These are phyloP conservation scores for Phytopythium mirpurense DNA, from an alignment of 352 stramenopile species.

Conservation along the genomic window DNA sequence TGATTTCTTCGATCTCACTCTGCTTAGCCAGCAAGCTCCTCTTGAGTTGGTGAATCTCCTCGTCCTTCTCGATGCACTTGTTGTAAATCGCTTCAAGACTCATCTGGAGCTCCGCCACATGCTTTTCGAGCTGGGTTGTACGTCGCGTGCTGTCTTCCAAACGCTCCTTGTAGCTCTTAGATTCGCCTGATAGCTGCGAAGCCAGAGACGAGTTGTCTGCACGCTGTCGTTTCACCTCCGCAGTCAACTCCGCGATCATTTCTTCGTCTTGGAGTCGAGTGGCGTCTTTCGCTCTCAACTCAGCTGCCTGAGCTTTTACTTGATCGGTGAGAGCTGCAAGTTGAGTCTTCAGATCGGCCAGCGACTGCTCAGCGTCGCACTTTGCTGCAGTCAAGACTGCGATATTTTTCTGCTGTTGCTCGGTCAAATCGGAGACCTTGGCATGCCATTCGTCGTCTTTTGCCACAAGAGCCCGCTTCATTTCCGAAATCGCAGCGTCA, in stretches of 20 bases:
- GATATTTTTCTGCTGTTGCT: constrained; percentile 14
- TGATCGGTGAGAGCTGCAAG: constrained; percentile 15
- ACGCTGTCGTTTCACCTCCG: constrained; percentile 14
- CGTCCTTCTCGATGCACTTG: constrained; percentile 55
- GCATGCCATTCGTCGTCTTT: constrained; percentile 14
- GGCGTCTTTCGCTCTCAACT: constrained; percentile 2
- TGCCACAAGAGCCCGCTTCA: constrained; percentile 10
- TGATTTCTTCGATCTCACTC: constrained; percentile 47
- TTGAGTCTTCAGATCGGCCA: constrained; percentile 12
- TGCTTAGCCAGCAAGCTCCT: constrained; percentile 29
- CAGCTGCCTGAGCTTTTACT: neutral
- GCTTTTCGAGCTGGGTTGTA: constrained; percentile 31
- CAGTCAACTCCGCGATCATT: constrained; percentile 2
- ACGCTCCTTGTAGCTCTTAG: constrained; percentile 26
- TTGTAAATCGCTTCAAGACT: constrained; percentile 40
- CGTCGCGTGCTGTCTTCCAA: constrained; percentile 26
- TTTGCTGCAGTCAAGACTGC: constrained; percentile 12
- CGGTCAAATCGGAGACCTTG: constrained; percentile 10
- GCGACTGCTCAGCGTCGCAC: constrained; percentile 10
- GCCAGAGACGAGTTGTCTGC: constrained; percentile 12
- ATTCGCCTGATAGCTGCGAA: constrained; percentile 17
- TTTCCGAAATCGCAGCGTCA: constrained; percentile 2
- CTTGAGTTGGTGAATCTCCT: constrained; percentile 47
- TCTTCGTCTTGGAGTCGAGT: constrained; percentile 10
- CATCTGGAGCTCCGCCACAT: constrained; percentile 38